Evolutionary conservation across 2,329 filamentous ascomycete species (phyloP).

Genomic region (Phialophora verrucosa): DNA sequence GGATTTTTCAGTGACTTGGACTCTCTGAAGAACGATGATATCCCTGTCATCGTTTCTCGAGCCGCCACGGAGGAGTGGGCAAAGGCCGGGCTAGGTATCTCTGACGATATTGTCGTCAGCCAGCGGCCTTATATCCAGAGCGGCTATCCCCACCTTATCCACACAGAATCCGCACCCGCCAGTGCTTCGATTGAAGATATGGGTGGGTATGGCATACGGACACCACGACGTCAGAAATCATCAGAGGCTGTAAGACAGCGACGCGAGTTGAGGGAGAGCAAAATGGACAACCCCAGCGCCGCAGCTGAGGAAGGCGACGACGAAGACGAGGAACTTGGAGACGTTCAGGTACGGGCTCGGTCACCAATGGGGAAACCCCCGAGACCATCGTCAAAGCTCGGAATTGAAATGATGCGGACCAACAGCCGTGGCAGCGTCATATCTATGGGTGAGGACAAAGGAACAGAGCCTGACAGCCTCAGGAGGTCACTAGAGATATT

Average conservation of each 20-base stretch:
- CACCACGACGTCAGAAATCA: slow-evolving; percentile 68
- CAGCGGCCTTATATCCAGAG: slow-evolving; percentile 49
- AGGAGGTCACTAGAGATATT: slow-evolving; percentile 42
- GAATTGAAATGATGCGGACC: slow-evolving; percentile 96
- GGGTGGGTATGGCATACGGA: slow-evolving; percentile 45
- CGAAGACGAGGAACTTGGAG: slow-evolving; percentile 87
- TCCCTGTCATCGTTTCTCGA: slow-evolving; percentile 75
- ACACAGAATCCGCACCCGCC: slow-evolving; percentile 67
- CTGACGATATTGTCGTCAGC: slow-evolving; percentile 61
- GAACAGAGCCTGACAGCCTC: slow-evolving; percentile 42
- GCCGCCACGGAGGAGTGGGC: slow-evolving; percentile 78
- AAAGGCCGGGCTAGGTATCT: slow-evolving; percentile 78
- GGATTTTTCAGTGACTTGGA: slow-evolving; percentile 88
- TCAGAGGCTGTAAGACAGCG: slow-evolving; percentile 76
- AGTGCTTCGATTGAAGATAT: slow-evolving; percentile 61
- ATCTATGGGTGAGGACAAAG: slow-evolving; percentile 51
- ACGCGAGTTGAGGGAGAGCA: slow-evolving; percentile 75
- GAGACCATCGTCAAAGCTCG: slow-evolving; percentile 82
- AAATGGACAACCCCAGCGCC: slow-evolving; percentile 62
- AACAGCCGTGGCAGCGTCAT: slow-evolving; percentile 86
- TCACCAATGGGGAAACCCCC: slow-evolving; percentile 59
- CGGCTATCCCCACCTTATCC: slow-evolving; percentile 61
- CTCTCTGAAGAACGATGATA: slow-evolving; percentile 76
- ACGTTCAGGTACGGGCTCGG: slow-evolving; percentile 56
- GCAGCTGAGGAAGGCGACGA: slow-evolving; percentile 89